Base-by-base conservation (phyloP, 2,329 filamentous ascomycete genomes). In the Microcyclospora tardicrescens region DNA sequence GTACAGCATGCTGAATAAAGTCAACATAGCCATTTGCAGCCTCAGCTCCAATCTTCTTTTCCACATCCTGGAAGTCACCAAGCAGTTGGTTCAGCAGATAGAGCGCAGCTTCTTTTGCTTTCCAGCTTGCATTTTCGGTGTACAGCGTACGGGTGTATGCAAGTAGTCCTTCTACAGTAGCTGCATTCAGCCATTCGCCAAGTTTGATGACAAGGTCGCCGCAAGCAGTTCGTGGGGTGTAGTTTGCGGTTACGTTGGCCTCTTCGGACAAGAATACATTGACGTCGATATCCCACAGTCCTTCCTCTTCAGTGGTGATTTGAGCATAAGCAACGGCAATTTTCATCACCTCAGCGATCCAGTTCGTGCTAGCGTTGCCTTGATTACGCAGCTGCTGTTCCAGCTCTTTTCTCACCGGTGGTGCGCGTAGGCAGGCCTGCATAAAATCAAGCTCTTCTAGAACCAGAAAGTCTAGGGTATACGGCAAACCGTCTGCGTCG, bases 251-350 rank as follows among this genome's bases (percentile, higher is more conserved):
- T 13, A 95, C 82, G 2, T 86, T 89, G 2, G 85, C 89, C 63
- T 96, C 89, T 61, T 98, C 91, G 1, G 86, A 89, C 34, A 98
- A 71, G 61, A 93, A 98, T 2, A 98, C 73, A 42, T 93, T 96
- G 49, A 93, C 82, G 60, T 98, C 91, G 45, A 95, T 85, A 51
- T 95, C 85, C 91, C 91, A 98, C 9, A 98, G 65, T 6, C 84
- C 85, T 62, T 95, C 85, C 56, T 96, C 91, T 59, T 98, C 91
- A 19, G 77, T 79, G 2, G 83, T 87, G 51, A 98, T 93, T 48
- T 89, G 84, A 10, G 86, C 81, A 61, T 93, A 96, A 1, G 79
- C 77, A 14, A 86, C 77, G 9, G 86, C 75, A 47, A 95, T 72
- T 57, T 81, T 83, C 75, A 95, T 82, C 14, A 95, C 77, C 53